Percentiles rank a stretch among this genome's conserved stretches.
phyloP scores from a whole-genome alignment of 352 stramenopile genomes.

The Phytophthora fragariae region DNA sequence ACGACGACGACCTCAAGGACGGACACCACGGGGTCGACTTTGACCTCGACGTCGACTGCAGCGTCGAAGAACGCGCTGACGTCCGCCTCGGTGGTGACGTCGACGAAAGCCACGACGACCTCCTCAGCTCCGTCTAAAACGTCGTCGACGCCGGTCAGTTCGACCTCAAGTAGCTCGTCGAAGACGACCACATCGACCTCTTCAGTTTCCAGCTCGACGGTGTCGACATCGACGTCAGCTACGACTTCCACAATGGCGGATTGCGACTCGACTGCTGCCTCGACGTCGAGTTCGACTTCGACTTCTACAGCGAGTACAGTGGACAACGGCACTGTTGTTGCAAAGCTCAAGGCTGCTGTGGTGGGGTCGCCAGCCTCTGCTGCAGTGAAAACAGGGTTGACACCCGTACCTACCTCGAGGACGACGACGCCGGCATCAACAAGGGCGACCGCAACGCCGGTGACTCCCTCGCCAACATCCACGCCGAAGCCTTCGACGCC shows the following conservation, averaged over 20 bases:
- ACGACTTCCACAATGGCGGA: background rate
- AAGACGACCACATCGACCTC: constrained; percentile 12
- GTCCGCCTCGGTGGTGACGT: constrained; percentile 23
- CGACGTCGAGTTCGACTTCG: background rate
- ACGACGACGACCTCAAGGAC: constrained; percentile 2
- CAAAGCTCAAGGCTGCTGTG: constrained; percentile 22
- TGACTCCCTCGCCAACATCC: background rate
- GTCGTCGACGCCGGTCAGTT: constrained; percentile 4
- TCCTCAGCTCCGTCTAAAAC: background rate
- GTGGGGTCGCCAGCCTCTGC: background rate
- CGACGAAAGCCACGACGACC: constrained; percentile 3
- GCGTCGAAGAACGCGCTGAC: constrained; percentile 15
- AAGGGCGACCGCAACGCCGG: background rate
- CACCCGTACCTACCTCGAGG: background rate
- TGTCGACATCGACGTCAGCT: constrained; percentile 8
- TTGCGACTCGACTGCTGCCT: background rate
- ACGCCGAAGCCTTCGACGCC: constrained; percentile 1
- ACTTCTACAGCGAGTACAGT: constrained; percentile 6
- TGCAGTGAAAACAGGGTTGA: constrained; percentile 3
- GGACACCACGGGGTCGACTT: background rate
- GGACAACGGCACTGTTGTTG: constrained; percentile 20
- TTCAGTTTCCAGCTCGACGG: constrained; percentile 9
- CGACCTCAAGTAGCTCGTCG: constrained; percentile 21
- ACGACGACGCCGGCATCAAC: background rate
- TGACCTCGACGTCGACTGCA: constrained; percentile 2